Evolutionary conservation across 805 yeast species (phyloP), one percentile per base, ranked within the genome.

Genomic region (Lipomyces sp.): DNA sequence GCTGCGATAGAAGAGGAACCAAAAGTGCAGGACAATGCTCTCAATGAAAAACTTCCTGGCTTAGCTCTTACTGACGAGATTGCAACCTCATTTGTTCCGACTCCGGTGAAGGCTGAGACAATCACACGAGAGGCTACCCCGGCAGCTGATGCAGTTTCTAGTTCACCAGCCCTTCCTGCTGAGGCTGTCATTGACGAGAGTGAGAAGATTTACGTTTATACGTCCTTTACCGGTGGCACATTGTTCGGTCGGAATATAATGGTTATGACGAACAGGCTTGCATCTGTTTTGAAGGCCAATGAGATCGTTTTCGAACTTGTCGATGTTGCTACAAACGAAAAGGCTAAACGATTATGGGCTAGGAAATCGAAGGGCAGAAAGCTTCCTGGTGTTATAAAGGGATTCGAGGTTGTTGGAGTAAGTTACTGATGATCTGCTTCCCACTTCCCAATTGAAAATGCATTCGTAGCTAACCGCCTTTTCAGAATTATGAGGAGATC

Each of bases 161-260:
- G n/a, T 26, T 10, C 29, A 26, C 10, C 29, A 26, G 29, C 29
- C 6, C 10, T 10, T 7, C 29, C 22, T 19, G 38, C 32, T 22
- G 23, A 5, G 24, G 13, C 47, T 43, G 23, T 18, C 8, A 14
- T 33, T 16, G 21, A 18, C 21, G 50, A 38, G 16, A 48, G 44
- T 13, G 18, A 39, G 10, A 21, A 34, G 24, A 82, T 88, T 21
- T 87, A 80, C 66, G 66, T 89, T 23, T 88, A 75, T 70, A 89
- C 96, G 0, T 90, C 96, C 0, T 72, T 88, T 39, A 91, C 95
- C 0, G 95, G 95, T 24, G 81, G 81, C 47, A 95, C 93, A 1
- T 82, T 81, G 76, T 46, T 54, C 38, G 58, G 58, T 85, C 49
- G 61, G 10, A 53, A 84, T 65, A 80, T 90, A 67, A 79, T 82